Conservation (phyloP, 805 yeast genomes). For the Sugiyamaella marilandica region DNA sequence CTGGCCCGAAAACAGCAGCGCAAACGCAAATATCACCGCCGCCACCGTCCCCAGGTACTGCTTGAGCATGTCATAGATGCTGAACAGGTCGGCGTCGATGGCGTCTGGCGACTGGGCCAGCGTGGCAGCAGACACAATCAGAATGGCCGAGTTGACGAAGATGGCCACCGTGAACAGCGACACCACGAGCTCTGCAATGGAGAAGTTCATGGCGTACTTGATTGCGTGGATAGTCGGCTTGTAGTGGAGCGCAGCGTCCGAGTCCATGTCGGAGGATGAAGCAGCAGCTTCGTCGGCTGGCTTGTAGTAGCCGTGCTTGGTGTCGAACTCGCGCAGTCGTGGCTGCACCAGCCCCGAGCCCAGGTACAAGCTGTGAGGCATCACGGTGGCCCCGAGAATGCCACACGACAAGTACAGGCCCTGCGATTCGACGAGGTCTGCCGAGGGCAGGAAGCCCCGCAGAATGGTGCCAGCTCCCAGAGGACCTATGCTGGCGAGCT, state of each 20-base stretch:
- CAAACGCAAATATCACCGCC: conserved; percentile 83
- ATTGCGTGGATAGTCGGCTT: conserved; percentile 79
- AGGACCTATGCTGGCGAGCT: conserved; percentile 46
- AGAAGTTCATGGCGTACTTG: conserved; percentile 68
- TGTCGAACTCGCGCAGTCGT: conserved; percentile 69
- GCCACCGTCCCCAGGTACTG: conserved; percentile 77
- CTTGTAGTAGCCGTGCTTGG: conserved; percentile 45
- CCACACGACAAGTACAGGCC: conserved; percentile 78
- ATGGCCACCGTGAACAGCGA: conserved; percentile 83
- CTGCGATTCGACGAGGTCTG: conserved; percentile 50
- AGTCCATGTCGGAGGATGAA: conserved; percentile 14
- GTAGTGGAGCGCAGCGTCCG: conserved; percentile 30
- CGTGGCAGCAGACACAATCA: conserved; percentile 89
- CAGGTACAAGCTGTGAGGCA: conserved; percentile 85
- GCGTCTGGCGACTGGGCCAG: conserved; percentile 56
- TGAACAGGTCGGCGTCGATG: conserved; percentile 74
- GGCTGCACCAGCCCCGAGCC: conserved; percentile 89
- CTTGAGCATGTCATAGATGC: conserved; percentile 68
- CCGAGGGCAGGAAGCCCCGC: conserved; percentile 67
- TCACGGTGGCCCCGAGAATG: conserved; percentile 87
- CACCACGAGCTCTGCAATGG: conserved; percentile 76
- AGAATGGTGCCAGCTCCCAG: conserved; percentile 50
- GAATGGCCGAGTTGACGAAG: conserved; percentile 86
- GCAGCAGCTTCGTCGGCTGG: conserved; percentile 17
- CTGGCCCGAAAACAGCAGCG: conserved; percentile 86